Percentiles rank a stretch among this genome's conserved stretches.
These are phyloP conservation scores for Xerocomus nothofagi DNA, from an alignment of 1,284 basidiomycete species.

Conservation along the genomic window DNA sequence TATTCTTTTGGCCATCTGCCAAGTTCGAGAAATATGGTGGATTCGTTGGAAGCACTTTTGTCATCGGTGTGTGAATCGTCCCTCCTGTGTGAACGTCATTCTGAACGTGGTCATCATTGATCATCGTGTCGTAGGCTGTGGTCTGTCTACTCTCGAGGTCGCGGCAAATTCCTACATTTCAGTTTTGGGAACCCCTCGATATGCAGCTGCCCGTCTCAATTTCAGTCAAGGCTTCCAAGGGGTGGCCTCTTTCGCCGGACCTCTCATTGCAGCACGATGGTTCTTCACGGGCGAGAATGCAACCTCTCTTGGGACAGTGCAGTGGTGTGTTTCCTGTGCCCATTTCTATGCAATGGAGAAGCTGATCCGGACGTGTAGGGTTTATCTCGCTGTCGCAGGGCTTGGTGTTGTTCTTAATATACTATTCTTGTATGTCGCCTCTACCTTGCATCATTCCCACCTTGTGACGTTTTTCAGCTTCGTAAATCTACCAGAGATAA, in stretches of 20 bases:
- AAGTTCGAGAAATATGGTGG: slow-evolving; percentile 67
- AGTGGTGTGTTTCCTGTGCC: slow-evolving; percentile 48
- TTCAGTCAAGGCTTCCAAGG: slow-evolving; percentile 85
- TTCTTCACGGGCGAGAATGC: slow-evolving; percentile 71
- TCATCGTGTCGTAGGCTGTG: slow-evolving; percentile 52
- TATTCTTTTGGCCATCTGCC: slow-evolving; percentile 83
- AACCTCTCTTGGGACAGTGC: slow-evolving; percentile 64
- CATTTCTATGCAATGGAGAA: not conserved
- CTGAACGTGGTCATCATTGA: not conserved
- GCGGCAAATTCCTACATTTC: slow-evolving; percentile 82
- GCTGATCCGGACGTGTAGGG: slow-evolving; percentile 41
- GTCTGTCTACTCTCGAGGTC: slow-evolving; percentile 67
- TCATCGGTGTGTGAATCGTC: slow-evolving; percentile 47
- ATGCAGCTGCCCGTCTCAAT: slow-evolving; percentile 77
- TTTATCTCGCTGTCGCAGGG: slow-evolving; percentile 76
- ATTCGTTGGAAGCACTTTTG: slow-evolving; percentile 72
- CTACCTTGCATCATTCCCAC: not conserved
- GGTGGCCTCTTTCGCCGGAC: slow-evolving; percentile 75
- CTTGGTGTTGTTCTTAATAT: slow-evolving; percentile 64
- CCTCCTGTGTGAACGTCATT: not conserved
- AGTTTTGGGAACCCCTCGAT: slow-evolving; percentile 63
- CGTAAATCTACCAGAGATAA: slow-evolving; percentile 74
- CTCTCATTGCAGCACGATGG: slow-evolving; percentile 75
- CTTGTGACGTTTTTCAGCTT: slow-evolving; percentile 42
- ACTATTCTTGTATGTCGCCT: slow-evolving; percentile 57